Evolutionary conservation across 192 early-diverging fungal genomes (phyloP), one percentile per base, ranked within the genome.

Genomic region (Linderina pennispora): DNA sequence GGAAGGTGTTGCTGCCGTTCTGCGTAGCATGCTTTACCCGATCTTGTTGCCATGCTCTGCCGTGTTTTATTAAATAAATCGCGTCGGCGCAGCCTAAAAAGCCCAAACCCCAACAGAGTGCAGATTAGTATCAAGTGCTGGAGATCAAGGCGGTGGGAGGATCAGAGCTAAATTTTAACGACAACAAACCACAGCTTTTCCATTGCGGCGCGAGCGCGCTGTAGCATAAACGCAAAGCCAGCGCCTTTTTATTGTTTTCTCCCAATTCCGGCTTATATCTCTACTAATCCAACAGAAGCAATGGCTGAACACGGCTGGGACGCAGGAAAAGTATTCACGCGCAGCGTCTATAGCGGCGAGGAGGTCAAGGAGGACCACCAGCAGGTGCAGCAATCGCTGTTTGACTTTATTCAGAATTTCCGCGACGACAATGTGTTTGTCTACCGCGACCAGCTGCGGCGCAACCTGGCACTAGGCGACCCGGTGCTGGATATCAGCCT

Each of bases 391-490:
- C 63, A 80, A 43, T 58, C 77, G 55, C 83, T 94, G 56, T 76
- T 80, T 31, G 80, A 81, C 31, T 97, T 97, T 67, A 75, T 97
- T 53, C 79, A 88, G 40, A 85, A 86, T 49, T 97, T 92, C 55
- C 81, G 85, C 46, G 58, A 92, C 43, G 87, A 86, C 64, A 85
- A 88, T 51, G 76, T 81, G 40, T 92, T 83, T 72, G 74, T 91
- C 40, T 94, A 94, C 45, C 84, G 92, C 74, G 91, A 98, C 74
- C 91, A 93, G 77, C 79, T 95, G 42, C 80, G 80, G 23, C 80
- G 90, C 48, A 95, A 97, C 73, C 55, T 84, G 20, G 78, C 84
- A 36, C 65, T 86, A 25, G 80, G 84, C 51, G 80, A 86, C 36
- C 77, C 83, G 50, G 80, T 84, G 50, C 64, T 98, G 37, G 81